Evolutionary conservation across 768 basidiomycete species (phyloP).

Genomic region (Xerocomellus amylosporus): DNA sequence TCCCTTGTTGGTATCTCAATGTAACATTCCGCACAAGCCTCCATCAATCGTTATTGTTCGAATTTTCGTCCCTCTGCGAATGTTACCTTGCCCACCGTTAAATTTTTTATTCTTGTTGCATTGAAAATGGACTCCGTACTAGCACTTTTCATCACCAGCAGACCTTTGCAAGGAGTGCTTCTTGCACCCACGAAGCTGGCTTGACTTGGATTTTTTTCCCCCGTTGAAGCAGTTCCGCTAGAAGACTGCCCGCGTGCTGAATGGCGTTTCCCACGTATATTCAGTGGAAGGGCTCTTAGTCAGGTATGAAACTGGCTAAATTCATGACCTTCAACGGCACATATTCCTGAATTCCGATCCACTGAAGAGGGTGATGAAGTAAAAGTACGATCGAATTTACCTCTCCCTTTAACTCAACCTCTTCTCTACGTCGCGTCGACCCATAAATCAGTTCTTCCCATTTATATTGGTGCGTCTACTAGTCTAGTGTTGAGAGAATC

Average conservation of each 20-base stretch:
- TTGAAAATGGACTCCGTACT: neutral
- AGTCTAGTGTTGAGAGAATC: neutral
- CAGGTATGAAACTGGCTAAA: neutral
- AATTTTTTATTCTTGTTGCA: neutral
- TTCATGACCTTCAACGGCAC: neutral
- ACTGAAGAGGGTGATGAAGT: neutral
- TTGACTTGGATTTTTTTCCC: neutral
- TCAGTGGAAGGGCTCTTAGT: neutral
- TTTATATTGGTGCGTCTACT: constrained; percentile 10
- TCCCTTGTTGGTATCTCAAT: neutral
- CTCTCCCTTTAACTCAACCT: neutral
- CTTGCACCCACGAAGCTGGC: neutral
- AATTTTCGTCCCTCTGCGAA: neutral
- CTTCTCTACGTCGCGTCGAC: neutral
- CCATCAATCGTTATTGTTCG: neutral
- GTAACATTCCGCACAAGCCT: neutral
- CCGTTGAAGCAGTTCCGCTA: neutral
- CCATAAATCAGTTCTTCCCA: neutral
- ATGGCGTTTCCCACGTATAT: constrained; percentile 13
- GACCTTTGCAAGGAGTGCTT: neutral
- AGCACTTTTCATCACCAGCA: neutral
- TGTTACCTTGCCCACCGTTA: neutral
- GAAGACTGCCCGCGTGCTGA: neutral
- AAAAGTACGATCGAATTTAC: neutral
- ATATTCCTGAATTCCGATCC: neutral